These are phyloP conservation scores for Mortierella sp. DNA, from an alignment of 371 early-diverging fungal genomes.

Conservation along the genomic window DNA sequence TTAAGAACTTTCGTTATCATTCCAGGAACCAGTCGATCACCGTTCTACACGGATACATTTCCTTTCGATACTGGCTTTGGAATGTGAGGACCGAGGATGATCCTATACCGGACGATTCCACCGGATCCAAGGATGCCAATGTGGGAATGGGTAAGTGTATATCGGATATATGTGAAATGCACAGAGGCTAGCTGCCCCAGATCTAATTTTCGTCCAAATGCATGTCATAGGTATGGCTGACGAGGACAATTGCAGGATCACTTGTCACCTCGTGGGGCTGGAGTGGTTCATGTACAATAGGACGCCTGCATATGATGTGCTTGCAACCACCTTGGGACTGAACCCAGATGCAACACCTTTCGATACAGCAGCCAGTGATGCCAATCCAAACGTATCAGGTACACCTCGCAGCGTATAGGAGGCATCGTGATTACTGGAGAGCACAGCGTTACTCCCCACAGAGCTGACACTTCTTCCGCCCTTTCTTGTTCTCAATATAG, in stretches of 20 bases:
- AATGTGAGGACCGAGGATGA: conserved; percentile 68
- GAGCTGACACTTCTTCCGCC: no score
- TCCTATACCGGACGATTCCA: conserved; percentile 44
- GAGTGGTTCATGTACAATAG: conserved; percentile 91
- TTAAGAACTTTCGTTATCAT: conserved; percentile 81
- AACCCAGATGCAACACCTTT: conserved; percentile 45
- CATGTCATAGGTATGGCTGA: conserved; percentile 21
- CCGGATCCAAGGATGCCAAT: conserved; percentile 25
- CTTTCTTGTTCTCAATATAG: no score
- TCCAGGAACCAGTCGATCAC: conserved; percentile 80
- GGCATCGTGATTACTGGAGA: no score
- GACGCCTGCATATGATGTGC: conserved; percentile 75
- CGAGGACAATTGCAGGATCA: conserved; percentile 69
- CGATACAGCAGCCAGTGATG: conserved; percentile 3
- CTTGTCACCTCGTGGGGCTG: conserved; percentile 80
- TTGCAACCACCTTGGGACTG: conserved; percentile 69
- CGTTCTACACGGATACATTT: conserved; percentile 83
- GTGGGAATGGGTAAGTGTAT: conserved; percentile 13
- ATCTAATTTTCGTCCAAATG: no score
- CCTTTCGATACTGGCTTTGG: conserved; percentile 82
- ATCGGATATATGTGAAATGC: neutral
- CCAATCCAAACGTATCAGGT: conserved; percentile 33
- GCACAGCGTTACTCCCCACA: no score
- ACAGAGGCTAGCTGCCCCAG: neutral
- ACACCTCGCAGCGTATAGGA: neutral